Base-by-base conservation (phyloP, 2,329 filamentous ascomycete species). In the Lachnellula arida region DNA sequence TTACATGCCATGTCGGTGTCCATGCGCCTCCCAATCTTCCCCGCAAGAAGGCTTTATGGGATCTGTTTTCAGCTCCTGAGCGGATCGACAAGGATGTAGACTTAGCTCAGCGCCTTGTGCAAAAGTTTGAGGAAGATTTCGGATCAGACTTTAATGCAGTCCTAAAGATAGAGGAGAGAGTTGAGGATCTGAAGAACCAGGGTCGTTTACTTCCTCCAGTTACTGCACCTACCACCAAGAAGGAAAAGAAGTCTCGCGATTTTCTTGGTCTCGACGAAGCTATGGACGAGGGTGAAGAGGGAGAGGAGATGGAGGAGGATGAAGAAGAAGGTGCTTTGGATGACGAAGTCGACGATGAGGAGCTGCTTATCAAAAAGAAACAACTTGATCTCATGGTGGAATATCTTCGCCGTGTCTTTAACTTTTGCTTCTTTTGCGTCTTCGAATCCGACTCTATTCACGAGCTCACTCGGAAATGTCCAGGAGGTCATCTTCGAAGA, bases 391-490 rank as follows among this genome's bases (percentile, higher is more conserved):
- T 99, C 37, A 81, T 96, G 72, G 94, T 97, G 52, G 94, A 99
- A 74, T 99, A 99, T 71, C 81, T 99, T 57, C 91, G 94, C 51
- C 87, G 94, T 15, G 94, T 99, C 51, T 96, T 95, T 80, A 97
- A 94, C 74, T 97, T 99, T 75, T 99, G 94, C 77, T 97, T 99
- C 78, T 99, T 97, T 77, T 99, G 94, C 71, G 95, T 99, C 5
- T 97, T 99, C 65, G 94, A 99, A 74, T 94, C 91, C 68, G 94
- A 99, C 72, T 97, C 93, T 0, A 87, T 97, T 22, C 94, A 99
- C 68, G 94, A 99, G 74, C 79, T 99, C 63, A 92, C 90, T 42
- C 86, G 94, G 57, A 97, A 99, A 74, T 99, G 94, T 66, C 91
- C 94, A 25, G 94, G 94, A 43, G 94, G 94, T n/a, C 94, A 99